phyloP scores from a whole-genome alignment of 192 early-diverging fungal genomes.

The Coemansia sp. region DNA sequence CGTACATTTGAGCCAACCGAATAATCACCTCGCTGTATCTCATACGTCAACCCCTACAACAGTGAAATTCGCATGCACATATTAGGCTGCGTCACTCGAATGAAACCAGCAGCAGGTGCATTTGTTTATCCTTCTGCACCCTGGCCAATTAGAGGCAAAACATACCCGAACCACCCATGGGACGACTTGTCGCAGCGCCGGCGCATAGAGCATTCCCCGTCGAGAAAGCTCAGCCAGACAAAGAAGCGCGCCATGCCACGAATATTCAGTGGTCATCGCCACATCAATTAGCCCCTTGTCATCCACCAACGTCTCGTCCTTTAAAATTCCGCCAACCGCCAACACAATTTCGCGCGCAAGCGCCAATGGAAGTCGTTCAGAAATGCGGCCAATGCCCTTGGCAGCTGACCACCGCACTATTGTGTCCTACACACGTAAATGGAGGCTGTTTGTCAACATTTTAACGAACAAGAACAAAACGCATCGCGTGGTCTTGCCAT shows the following conservation, averaged over 20 bases:
- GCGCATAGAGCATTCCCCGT: conserved; percentile 77
- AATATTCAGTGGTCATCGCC: conserved; percentile 76
- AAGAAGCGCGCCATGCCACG: conserved; percentile 94
- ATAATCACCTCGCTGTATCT: conserved; percentile 82
- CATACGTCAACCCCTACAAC: conserved; percentile 79
- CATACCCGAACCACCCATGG: conserved; percentile 75
- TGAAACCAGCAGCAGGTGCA: background rate
- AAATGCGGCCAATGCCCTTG: conserved; percentile 91
- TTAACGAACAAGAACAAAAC: background rate
- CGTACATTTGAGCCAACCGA: conserved; percentile 93
- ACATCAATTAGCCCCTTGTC: conserved; percentile 60
- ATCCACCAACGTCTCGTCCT: conserved; percentile 69
- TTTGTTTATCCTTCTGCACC: background rate
- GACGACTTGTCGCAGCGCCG: conserved; percentile 65
- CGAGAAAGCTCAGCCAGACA: conserved; percentile 90
- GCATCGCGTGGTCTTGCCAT: background rate
- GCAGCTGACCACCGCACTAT: conserved; percentile 97
- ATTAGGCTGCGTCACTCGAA: conserved; percentile 4
- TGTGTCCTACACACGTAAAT: conserved; percentile 58
- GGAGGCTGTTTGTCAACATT: background rate
- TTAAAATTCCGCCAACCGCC: conserved; percentile 75
- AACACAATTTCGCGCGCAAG: conserved; percentile 81
- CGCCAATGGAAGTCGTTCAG: conserved; percentile 73
- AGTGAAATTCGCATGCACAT: background rate
- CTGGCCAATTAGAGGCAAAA: conserved; percentile 6